Conservation (phyloP, 2,329 filamentous ascomycete genomes). For the Neopestalotiopsis sp. region DNA sequence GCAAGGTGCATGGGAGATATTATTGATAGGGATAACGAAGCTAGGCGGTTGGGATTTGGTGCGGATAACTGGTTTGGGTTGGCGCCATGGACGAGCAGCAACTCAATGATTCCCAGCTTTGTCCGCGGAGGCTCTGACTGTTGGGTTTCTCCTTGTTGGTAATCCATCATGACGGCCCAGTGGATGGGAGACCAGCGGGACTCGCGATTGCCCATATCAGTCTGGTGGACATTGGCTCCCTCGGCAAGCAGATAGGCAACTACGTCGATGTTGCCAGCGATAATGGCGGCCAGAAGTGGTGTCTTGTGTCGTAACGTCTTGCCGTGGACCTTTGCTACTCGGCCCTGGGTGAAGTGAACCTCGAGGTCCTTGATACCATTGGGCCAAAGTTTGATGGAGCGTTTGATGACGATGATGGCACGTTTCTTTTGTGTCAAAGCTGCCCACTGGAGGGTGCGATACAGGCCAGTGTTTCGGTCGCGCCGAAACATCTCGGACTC, state of each 20-base stretch:
- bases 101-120: constrained; percentile 4
- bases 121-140: background rate
- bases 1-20: constrained; percentile 10
- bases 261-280: background rate
- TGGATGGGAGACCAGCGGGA: constrained; percentile 9
- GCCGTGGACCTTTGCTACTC: too few relatives aligned
- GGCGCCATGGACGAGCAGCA: constrained; percentile 6
- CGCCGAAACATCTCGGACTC: constrained; percentile 5
- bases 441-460: background rate
- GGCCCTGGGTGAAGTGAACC: background rate
- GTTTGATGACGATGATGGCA: background rate
- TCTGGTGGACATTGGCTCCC: background rate
- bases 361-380: background rate
- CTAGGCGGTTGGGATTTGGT: background rate
- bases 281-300: constrained; percentile 10
- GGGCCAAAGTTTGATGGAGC: background rate
- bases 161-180: constrained; percentile 4
- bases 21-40: background rate
- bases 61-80: constrained; percentile 8
- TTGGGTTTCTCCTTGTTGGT: background rate
- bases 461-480: background rate
- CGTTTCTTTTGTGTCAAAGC: background rate
- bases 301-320: background rate
- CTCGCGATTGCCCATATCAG: background rate
- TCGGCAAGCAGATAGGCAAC: background rate